Conservation (phyloP, 352 stramenopile species). For the Pythium aristosporum region DNA sequence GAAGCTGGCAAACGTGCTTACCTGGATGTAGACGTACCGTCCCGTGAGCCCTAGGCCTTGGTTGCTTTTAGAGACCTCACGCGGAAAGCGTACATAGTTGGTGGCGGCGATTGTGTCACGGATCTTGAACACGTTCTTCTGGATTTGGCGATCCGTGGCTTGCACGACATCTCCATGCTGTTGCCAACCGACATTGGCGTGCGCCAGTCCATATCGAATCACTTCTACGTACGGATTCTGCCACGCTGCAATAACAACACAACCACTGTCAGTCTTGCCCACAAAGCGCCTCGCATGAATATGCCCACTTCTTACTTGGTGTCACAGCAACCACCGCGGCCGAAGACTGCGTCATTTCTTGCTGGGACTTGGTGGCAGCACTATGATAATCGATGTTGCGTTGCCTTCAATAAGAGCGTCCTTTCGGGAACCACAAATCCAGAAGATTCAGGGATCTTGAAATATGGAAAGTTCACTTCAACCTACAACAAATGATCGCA, state of each 20-base stretch:
- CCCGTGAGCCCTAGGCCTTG: slow-evolving; percentile 66
- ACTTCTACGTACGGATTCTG: slow-evolving; percentile 87
- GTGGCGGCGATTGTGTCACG: slow-evolving; percentile 65
- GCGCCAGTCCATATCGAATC: slow-evolving; percentile 71
- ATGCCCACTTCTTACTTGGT: slow-evolving; percentile 14
- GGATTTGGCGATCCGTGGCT: slow-evolving; percentile 55
- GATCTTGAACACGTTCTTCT: slow-evolving; percentile 81
- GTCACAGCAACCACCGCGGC: background rate
- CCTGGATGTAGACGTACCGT: slow-evolving; percentile 70
- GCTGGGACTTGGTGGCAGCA: background rate
- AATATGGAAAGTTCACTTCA: slow-evolving; percentile 17
- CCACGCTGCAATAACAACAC: slow-evolving; percentile 50
- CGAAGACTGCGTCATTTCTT: slow-evolving; percentile 5
- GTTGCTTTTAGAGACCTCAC: slow-evolving; percentile 45
- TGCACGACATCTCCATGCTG: slow-evolving; percentile 71
- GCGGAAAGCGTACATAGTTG: slow-evolving; percentile 75
- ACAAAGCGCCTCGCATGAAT: background rate
- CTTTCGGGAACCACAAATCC: slow-evolving; percentile 13
- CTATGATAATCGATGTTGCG: background rate
- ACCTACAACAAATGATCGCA: background rate
- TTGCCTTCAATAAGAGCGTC: background rate
- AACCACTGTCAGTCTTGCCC: background rate
- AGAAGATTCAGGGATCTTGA: background rate
- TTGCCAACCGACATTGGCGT: slow-evolving; percentile 51
- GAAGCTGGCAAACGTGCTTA: slow-evolving; percentile 18